These are phyloP conservation scores for Phyllosticta ampelicida DNA, from an alignment of 2,329 filamentous ascomycete species.

Conservation along the genomic window DNA sequence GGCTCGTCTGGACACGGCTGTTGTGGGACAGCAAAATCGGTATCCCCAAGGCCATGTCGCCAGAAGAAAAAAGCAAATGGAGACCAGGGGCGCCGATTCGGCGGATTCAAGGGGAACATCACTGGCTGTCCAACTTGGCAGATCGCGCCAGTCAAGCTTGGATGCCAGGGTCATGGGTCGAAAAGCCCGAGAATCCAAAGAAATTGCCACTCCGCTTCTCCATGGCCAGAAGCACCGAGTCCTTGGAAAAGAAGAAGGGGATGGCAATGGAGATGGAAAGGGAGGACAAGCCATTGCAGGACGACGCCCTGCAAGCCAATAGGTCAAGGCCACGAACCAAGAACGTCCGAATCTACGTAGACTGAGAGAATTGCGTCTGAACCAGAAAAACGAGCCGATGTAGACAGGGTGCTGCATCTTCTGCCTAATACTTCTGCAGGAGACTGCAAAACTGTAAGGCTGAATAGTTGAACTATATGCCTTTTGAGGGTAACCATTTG, in stretches of 20 bases:
- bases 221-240: background rate
- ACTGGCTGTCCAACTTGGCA: background rate
- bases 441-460: background rate
- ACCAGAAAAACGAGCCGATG: background rate
- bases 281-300: background rate
- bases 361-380: background rate
- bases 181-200: background rate
- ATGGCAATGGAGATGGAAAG: background rate
- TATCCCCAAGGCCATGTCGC: background rate
- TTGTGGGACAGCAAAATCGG: background rate
- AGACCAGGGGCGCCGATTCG: background rate
- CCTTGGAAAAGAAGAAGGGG: background rate
- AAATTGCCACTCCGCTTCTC: background rate
- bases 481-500: background rate
- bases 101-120: background rate
- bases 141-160: background rate
- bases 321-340: background rate
- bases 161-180: background rate
- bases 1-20: background rate
- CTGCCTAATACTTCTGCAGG: background rate
- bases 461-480: background rate
- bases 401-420: background rate
- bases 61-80: background rate
- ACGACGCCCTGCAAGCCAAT: background rate
- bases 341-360: background rate